Conservation (phyloP, 2,329 filamentous ascomycete species). For the Ophiostoma piceae region DNA sequence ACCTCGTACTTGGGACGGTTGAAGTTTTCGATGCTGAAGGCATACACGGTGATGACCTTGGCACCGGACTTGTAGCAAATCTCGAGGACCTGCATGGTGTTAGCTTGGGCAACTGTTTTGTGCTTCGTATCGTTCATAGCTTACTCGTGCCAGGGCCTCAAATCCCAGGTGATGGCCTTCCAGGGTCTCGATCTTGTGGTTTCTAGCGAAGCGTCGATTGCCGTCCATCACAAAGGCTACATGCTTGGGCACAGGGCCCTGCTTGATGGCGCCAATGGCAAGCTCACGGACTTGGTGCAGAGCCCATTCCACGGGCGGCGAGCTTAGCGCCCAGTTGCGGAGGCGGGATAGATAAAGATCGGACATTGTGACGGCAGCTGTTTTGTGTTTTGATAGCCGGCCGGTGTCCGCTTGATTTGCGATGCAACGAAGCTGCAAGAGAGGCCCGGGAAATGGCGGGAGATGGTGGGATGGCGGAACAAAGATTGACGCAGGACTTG, state of each 20-base stretch:
- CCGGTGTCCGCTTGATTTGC: background rate
- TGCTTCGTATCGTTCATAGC: conserved; percentile 31
- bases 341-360: conserved; percentile 48
- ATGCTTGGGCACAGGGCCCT: conserved; percentile 89
- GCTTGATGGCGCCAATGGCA: conserved; percentile 79
- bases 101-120: conserved; percentile 21
- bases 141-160: conserved; percentile 81
- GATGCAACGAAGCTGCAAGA: background rate
- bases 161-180: conserved; percentile 96
- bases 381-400: background rate
- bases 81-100: conserved; percentile 66
- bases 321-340: conserved; percentile 70
- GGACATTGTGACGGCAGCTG: conserved; percentile 40
- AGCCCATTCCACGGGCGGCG: conserved; percentile 88
- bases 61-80: conserved; percentile 98
- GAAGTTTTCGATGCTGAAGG: conserved; percentile 99
- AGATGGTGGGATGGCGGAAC: background rate
- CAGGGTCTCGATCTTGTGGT: conserved; percentile 88
- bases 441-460: background rate
- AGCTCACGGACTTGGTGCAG: conserved; percentile 73
- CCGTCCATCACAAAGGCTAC: conserved; percentile 99
- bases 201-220: conserved; percentile 85
- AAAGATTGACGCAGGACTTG: too few relatives aligned
- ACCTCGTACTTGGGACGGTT: conserved; percentile 96
- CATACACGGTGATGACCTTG: conserved; percentile 94